Conservation (phyloP, 225 moss, liverwort and hornwort species). For the Pseudisothecium myosuroides region DNA sequence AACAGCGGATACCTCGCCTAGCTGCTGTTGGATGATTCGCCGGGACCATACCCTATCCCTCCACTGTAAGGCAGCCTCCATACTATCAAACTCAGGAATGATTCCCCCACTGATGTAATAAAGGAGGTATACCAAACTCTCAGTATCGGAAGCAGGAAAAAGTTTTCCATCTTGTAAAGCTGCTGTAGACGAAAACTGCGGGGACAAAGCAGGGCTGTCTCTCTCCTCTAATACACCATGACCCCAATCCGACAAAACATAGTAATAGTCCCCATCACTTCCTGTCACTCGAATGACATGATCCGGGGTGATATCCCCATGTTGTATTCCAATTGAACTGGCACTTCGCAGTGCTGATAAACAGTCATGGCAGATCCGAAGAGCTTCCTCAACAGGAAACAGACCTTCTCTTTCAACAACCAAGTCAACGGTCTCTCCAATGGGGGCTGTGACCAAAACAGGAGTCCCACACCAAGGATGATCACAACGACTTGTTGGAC, state of each 20-base stretch:
- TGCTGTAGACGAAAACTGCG: conserved; percentile 88
- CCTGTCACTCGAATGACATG: conserved; percentile 91
- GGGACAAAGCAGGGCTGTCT: conserved; percentile 84
- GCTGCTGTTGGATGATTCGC: conserved; percentile 90
- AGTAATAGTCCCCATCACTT: conserved; percentile 86
- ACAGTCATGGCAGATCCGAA: conserved; percentile 91
- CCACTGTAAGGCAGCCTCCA: conserved; percentile 98
- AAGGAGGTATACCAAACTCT: conserved; percentile 91
- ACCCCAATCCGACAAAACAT: conserved; percentile 90
- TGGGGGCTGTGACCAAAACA: conserved; percentile 86
- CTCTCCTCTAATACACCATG: conserved; percentile 92
- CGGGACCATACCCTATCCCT: conserved; percentile 87
- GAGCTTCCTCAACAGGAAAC: conserved; percentile 80
- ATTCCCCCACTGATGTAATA: conserved; percentile 84
- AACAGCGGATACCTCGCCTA: conserved; percentile 89
- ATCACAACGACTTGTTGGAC: conserved; percentile 87
- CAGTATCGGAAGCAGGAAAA: conserved; percentile 92
- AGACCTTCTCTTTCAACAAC: conserved; percentile 84
- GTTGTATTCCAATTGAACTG: conserved; percentile 70
- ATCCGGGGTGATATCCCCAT: conserved; percentile 95
- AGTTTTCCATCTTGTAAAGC: conserved; percentile 91
- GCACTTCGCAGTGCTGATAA: conserved; percentile 86
- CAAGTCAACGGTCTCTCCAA: conserved; percentile 78
- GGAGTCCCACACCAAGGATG: conserved; percentile 99
- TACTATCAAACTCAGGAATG: conserved; percentile 88